Base-by-base conservation (phyloP, 2,329 filamentous ascomycete genomes). In the Curvularia eragrostidis region DNA sequence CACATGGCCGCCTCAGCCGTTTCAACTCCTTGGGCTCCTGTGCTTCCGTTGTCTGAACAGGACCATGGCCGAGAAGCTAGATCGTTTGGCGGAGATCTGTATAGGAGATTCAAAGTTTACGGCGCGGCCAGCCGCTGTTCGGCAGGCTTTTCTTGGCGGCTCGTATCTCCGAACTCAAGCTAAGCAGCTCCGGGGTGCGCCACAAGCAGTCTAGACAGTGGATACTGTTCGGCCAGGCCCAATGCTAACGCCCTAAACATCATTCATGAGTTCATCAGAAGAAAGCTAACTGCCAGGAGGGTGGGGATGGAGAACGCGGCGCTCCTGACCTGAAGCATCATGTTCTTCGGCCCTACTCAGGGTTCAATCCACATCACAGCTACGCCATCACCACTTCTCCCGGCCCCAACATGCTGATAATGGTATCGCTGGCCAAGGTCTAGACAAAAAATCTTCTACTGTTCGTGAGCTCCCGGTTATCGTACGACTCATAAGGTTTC, bases 401-500 rank as follows among this genome's bases (percentile, higher is more conserved):
- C 30, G 7, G 28, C 41, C 30, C 39, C 36, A n/a, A n/a, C 19
- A 10, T 32, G 3, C n/a, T 19, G 8, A 7, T 5, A 26, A 19
- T 10, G 10, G n/a, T n/a, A 8, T 21, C 13, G 10, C 15, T 32
- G 32, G 23, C 18, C 47, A 9, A 26, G 34, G 18, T 15, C 23
- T 18, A 44, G 30, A 26, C 2, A 13, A 23, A 18, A 10, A 15
- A 1, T 32, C 21, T 19, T 8, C 28, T 21, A 12, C n/a, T 24
- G 21, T 13, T n/a, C n/a, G 7, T 39, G 18, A 38, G 32, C 24
- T 41, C 19, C 46, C 24, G 52, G n/a, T 30, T 43, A 41, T 50
- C 46, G 34, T 49, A 50, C 32, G 49, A 54, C 12, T 18, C 47
- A 51, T 52, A 48, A 44, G 38, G 43, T 41, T 24, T 36, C 19